Base-by-base conservation (phyloP, 2,329 filamentous ascomycete genomes). In the Sordariomycetes sp. region DNA sequence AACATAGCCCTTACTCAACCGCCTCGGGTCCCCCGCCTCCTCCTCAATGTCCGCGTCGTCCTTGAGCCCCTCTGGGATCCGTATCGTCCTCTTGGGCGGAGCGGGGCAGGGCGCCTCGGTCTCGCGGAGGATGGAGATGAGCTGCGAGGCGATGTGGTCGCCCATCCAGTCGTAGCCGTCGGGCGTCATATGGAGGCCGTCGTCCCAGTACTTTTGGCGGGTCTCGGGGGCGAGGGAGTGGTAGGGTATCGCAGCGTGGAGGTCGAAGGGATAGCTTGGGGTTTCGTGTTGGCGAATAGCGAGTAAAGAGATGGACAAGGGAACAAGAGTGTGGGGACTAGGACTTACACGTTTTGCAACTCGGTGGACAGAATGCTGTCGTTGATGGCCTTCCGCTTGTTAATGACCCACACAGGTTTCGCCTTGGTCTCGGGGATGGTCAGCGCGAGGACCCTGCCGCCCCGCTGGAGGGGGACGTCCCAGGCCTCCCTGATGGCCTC, bases 151-250 rank as follows among this genome's bases (percentile, higher is more conserved):
- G 54, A 86, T 72, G 58, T 77, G 72, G 45, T 75, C 71, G 1
- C 83, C 84, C 72, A 87, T 80, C 62, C 79, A 70, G 64, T 84
- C 75, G 69, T 87, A 86, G 8, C 84, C 84, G 7, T 70, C 73
- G 0, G 71, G 66, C 0, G 76, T 79, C 10, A 85, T 71, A 68
- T 87, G 83, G 24, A 86, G 61, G 20, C 74, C 75, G 67, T 87
- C 83, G 61, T 82, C 75, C 80, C 82, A 86, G 62, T 81, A 78
- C 58, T 68, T 69, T 1, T 70, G 60, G 24, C 74, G 72, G 58
- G 79, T 74, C 0, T 70, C 64, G 8, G 73, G 66, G 1, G 72
- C 64, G 63, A 85, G 74, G 17, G 66, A 64, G 61, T 75, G 73
- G 62, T 77, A 85, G 0, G 82, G 80, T 6, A 86, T 69, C 10